phyloP scores from a whole-genome alignment of 2,329 filamentous ascomycete genomes.

The Byssoonygena ceratinophila region DNA sequence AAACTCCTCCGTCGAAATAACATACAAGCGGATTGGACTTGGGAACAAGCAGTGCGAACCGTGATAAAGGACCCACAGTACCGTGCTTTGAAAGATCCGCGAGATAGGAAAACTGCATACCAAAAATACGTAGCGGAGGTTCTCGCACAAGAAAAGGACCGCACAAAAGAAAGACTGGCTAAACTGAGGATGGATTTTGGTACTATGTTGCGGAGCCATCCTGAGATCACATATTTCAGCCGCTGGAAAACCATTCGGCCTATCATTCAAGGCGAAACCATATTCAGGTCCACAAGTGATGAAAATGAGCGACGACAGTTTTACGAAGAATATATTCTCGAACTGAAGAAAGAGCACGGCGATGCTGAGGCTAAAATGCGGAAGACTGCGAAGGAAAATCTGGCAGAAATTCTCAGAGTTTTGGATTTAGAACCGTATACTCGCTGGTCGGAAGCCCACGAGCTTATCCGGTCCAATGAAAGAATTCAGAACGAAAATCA shows the following conservation, averaged over 20 bases:
- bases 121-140: constrained; percentile 91
- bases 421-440: constrained; percentile 87
- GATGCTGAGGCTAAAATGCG: constrained; percentile 63
- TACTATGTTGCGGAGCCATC: constrained; percentile 90
- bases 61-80: constrained; percentile 88
- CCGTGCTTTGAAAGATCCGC: constrained; percentile 82
- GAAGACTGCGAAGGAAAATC: constrained; percentile 72
- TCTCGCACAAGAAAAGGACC: constrained; percentile 83
- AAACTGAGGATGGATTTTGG: constrained; percentile 91
- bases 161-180: constrained; percentile 80
- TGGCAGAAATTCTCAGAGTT: constrained; percentile 65
- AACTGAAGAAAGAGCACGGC: constrained; percentile 68
- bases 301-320: constrained; percentile 80
- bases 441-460: constrained; percentile 83
- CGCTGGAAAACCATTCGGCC: constrained; percentile 93
- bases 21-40: constrained; percentile 83
- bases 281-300: constrained; percentile 81
- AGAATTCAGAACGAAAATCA: constrained; percentile 72
- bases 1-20: constrained; percentile 78
- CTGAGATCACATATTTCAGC: constrained; percentile 93
- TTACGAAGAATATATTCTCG: constrained; percentile 84
- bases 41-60: constrained; percentile 77
- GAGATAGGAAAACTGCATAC: constrained; percentile 79
- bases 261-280: constrained; percentile 89
- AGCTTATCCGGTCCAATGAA: constrained; percentile 64